A percentile compares a stretch with the other conserved stretches of the same genome.
phyloP scores from a whole-genome alignment of 2,329 filamentous ascomycete species.

The Paecilomyces sp. region DNA sequence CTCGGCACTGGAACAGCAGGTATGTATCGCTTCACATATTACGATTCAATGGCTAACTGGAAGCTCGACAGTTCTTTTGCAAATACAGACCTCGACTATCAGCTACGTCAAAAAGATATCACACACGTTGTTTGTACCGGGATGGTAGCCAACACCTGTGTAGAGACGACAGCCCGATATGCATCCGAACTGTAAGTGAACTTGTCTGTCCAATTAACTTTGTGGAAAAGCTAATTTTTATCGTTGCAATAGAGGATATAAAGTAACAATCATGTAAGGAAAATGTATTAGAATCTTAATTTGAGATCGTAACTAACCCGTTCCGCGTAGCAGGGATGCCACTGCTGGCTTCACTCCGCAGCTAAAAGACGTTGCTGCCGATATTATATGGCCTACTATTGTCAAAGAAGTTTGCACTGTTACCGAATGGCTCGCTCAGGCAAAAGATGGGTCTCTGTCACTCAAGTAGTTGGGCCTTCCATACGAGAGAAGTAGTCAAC shows the following conservation, averaged over 20 bases:
- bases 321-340: not conserved
- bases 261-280: not conserved
- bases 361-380: not conserved
- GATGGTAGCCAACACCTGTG: not conserved
- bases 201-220: not conserved
- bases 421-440: slow-evolving; percentile 17
- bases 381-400: not conserved
- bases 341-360: not conserved
- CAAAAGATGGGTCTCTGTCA: too few relatives aligned
- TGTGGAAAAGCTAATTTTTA: not conserved
- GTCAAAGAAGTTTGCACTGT: not conserved
- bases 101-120: not conserved
- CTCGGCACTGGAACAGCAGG: not conserved
- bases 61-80: not conserved
- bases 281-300: not conserved
- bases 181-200: not conserved
- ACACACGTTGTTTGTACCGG: not conserved
- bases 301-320: too few relatives aligned
- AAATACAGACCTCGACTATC: not conserved
- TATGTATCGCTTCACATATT: not conserved
- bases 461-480: too few relatives aligned
- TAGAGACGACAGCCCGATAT: not conserved
- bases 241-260: not conserved
- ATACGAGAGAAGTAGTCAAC: too few relatives aligned
- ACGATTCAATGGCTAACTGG: not conserved